Conservation (phyloP, 2,329 filamentous ascomycete species). For the Sporothrix inflata region DNA sequence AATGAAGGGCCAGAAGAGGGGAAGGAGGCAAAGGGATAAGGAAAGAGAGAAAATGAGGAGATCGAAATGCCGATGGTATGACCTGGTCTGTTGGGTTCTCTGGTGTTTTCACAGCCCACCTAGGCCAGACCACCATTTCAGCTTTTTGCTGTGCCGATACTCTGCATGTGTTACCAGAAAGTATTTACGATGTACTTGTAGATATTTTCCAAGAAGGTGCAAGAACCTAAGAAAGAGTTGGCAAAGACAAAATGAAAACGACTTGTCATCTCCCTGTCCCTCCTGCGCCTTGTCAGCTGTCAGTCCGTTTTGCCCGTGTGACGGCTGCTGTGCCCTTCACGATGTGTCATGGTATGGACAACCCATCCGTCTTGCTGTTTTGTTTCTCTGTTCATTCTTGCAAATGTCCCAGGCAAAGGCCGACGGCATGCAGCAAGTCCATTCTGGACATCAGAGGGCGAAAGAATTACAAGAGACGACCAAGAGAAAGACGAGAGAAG, state of each 20-base stretch:
- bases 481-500: background rate
- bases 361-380: background rate
- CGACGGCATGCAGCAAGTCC: slow-evolving; percentile 10
- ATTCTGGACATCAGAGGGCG: background rate
- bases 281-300: background rate
- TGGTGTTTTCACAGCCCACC: background rate
- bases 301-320: slow-evolving; percentile 3
- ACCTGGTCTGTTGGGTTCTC: background rate
- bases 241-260: background rate
- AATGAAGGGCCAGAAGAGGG: background rate
- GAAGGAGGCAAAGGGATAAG: background rate
- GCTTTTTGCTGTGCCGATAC: slow-evolving; percentile 2
- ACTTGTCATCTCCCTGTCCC: slow-evolving; percentile 2
- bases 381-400: background rate
- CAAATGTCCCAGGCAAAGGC: background rate
- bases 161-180: background rate
- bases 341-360: background rate
- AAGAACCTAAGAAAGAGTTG: background rate
- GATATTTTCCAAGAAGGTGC: background rate
- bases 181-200: background rate
- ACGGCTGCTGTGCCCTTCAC: background rate
- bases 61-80: slow-evolving; percentile 8
- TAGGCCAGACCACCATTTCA: background rate
- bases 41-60: background rate
- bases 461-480: background rate